Evolutionary conservation across 176 grass and related monocot species (phyloP), one percentile per base, ranked within the genome.

Genomic region (Zoysia pacifica): DNA sequence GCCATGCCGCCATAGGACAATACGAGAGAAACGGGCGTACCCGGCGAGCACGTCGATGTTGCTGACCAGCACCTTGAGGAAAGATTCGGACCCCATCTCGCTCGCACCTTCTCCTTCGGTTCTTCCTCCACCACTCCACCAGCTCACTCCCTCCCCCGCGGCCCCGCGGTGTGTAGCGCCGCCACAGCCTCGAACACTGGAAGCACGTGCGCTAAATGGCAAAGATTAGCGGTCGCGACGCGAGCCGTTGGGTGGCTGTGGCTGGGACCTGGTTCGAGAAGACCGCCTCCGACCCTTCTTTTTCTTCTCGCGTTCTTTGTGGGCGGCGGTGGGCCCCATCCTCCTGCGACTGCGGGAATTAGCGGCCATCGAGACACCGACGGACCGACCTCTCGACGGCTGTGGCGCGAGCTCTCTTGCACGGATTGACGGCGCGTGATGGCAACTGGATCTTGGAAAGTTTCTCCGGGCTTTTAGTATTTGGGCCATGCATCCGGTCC

Each of bases 51-150:
- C 74, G 74, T 97, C 91, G 72, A 97, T 94, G 82, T 94, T 97
- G 35, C 86, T 94, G 52, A 85, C 91, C 16, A 97, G 76, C 38
- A 97, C 91, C 89, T 91, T 94, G 62, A 97, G 78, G 76, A 97
- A 97, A 88, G 94, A 97, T 79, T 91, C 89, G 80, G 94, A 97
- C 56, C 91, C 87, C 94, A 97, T 97, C 82, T 62, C 64, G 4
- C 62, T 7, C 28, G 28, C 37, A 44, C 38, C 36, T 14, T 2
- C 75, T 11, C 19, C 63, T 38, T 8, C 28, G 28, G 28, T 28
- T 28, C 28, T 28, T 28, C 28, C 28, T 28, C 28, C 28, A 28
- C 28, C 28, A 28, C 28, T 28, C 28, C 28, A 28, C 28, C 28
- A 28, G 28, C 28, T 28, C 28, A 28, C 28, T 28, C 28, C 28